phyloP scores from a whole-genome alignment of 2,329 filamentous ascomycete genomes.

The Verticillium tricorpus region DNA sequence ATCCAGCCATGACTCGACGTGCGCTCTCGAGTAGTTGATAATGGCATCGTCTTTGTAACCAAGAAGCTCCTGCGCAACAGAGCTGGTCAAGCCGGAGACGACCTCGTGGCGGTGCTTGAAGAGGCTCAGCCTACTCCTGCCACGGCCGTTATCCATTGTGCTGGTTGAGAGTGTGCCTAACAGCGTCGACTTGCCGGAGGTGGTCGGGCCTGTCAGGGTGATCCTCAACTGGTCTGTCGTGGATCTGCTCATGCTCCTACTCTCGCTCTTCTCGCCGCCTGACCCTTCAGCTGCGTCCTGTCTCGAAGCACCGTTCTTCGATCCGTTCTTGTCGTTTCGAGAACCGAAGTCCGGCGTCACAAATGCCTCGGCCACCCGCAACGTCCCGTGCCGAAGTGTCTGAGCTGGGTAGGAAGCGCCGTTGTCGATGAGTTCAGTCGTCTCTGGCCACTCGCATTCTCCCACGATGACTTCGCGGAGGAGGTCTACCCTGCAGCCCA shows the following conservation, averaged over 20 bases:
- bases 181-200: conserved; percentile 87
- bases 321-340: conserved; percentile 16
- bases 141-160: conserved; percentile 84
- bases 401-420: conserved; percentile 15
- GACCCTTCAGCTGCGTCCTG: neutral
- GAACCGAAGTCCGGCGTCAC: conserved; percentile 67
- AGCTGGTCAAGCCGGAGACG: conserved; percentile 86
- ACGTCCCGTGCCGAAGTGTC: conserved; percentile 38
- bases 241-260: conserved; percentile 41
- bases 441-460: conserved; percentile 69
- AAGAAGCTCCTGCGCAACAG: conserved; percentile 87
- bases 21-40: conserved; percentile 80
- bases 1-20: conserved; percentile 90
- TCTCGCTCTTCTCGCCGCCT: conserved; percentile 1
- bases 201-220: conserved; percentile 83
- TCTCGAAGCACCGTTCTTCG: conserved; percentile 3
- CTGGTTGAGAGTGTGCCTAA: conserved; percentile 85
- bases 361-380: conserved; percentile 88
- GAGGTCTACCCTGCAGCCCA: conserved; percentile 82
- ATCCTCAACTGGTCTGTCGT: conserved; percentile 74
- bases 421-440: conserved; percentile 23
- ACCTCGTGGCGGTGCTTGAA: conserved; percentile 93
- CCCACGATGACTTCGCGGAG: conserved; percentile 80
- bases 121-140: conserved; percentile 81
- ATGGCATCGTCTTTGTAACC: conserved; percentile 65